Evolutionary conservation across 176 grass and related monocot genomes (phyloP), one percentile per base, ranked within the genome.

Genomic region (Guadua angustifolia): DNA sequence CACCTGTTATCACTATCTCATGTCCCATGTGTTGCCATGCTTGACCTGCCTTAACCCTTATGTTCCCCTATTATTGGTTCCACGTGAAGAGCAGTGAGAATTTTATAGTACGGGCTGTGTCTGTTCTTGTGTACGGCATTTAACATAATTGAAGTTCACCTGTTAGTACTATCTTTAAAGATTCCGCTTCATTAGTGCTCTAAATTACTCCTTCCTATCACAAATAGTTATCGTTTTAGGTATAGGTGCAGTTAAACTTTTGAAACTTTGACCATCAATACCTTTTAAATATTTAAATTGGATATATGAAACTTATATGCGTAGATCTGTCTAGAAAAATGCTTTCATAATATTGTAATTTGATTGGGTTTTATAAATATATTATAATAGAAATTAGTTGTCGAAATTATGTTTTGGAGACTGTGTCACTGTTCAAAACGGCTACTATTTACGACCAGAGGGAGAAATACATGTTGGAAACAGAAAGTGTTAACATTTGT

Each of bases 31-130:
- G 13, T 75, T 74, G 58, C 59, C 57, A 88, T 67, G 58, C 22
- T 57, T 84, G 81, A 40, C 60, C 69, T 67, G 15, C 51, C 51
- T 89, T 59, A 80, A 81, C 46, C 65, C 66, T 49, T 66, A 0
- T 47, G 26, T 63, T 57, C 61, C 78, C 43, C 64, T 83, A 78
- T 83, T 46, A 73, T 42, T 73, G 58, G 79, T 79, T 68, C 47
- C 49, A 60, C n/a, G 50, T 59, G 9, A 56, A 60, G 57, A 73
- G 16, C 84, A 73, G 32, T 49, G 35, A 56, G 16, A 61, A 42
- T 74, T 46, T 51, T 18, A 47, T 71, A 57, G 3, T 78, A 36
- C n/a, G 39, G 57, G 24, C 0, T 50, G 57, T 71, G 61, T 18
- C 9, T 82, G 40, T 51, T 52, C 29, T 82, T 51, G 39, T 60